phyloP scores from a whole-genome alignment of 2,329 filamentous ascomycete genomes.

The Talaromyces sp. region DNA sequence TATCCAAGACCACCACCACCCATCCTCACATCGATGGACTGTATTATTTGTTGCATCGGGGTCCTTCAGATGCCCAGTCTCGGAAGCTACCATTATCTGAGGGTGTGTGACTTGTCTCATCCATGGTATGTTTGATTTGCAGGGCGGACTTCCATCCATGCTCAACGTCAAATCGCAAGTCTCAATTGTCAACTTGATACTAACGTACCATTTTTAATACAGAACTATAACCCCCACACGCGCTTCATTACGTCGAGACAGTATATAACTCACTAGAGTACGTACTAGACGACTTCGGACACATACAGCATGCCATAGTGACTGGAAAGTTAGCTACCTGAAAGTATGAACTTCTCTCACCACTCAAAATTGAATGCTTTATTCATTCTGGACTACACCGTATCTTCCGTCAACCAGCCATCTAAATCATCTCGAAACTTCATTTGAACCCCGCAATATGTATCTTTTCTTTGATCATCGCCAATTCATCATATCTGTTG shows the following conservation, averaged over 20 bases:
- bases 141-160: neutral
- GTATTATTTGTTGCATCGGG: neutral
- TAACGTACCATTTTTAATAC: neutral
- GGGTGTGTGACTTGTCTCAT: neutral
- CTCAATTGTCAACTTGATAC: neutral
- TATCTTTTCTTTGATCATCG: too few relatives aligned
- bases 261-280: neutral
- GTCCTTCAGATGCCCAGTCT: neutral
- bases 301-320: neutral
- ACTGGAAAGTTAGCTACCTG: neutral
- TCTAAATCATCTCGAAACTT: too few relatives aligned
- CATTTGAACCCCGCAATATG: too few relatives aligned
- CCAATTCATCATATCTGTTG: neutral
- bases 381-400: too few relatives aligned
- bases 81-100: neutral
- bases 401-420: too few relatives aligned
- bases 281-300: neutral
- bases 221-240: neutral
- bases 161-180: neutral
- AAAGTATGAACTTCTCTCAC: too few relatives aligned
- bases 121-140: neutral
- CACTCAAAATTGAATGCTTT: too few relatives aligned
- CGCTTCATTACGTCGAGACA: neutral
- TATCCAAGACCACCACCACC: neutral
- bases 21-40: neutral